These are phyloP conservation scores for Capronia epimyces DNA, from an alignment of 2,329 filamentous ascomycete genomes.

Conservation along the genomic window DNA sequence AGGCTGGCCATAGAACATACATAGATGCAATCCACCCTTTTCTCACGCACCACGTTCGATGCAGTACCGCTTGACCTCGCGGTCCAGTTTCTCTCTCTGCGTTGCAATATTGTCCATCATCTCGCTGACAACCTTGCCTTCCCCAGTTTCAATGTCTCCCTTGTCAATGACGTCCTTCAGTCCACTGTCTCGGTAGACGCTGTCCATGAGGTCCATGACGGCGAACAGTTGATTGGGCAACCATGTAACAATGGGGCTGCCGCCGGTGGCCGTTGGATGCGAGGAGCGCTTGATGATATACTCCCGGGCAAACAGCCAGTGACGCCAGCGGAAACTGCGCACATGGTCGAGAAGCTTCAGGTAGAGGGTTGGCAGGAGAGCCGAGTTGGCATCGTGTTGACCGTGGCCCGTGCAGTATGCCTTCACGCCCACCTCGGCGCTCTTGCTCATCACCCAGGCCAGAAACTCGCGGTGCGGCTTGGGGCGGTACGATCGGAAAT, in stretches of 20 bases:
- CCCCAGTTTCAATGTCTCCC: neutral
- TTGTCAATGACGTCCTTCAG: conserved; percentile 13
- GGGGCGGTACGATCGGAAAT: conserved; percentile 85
- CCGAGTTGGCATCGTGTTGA: conserved; percentile 24
- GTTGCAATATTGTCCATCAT: conserved; percentile 35
- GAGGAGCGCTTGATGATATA: conserved; percentile 45
- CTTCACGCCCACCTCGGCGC: conserved; percentile 44
- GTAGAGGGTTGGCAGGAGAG: conserved; percentile 38
- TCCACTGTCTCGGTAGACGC: conserved; percentile 37
- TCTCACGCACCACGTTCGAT: conserved; percentile 40
- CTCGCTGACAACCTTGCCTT: conserved; percentile 29
- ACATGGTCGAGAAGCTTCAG: conserved; percentile 45
- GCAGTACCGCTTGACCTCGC: conserved; percentile 45
- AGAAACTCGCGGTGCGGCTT: conserved; percentile 85
- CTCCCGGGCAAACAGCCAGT: conserved; percentile 47
- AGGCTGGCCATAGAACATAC: neutral
- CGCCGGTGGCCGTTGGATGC: conserved; percentile 46
- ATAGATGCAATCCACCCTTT: neutral
- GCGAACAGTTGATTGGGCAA: conserved; percentile 45
- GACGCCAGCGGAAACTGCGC: conserved; percentile 47
- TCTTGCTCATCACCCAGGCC: conserved; percentile 57
- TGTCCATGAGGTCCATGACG: conserved; percentile 47
- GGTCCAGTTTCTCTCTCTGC: conserved; percentile 36
- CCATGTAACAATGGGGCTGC: conserved; percentile 48
- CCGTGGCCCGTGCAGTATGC: conserved; percentile 29